These are phyloP conservation scores for Irpex sp. DNA, from an alignment of 1,284 basidiomycete genomes.

Conservation along the genomic window DNA sequence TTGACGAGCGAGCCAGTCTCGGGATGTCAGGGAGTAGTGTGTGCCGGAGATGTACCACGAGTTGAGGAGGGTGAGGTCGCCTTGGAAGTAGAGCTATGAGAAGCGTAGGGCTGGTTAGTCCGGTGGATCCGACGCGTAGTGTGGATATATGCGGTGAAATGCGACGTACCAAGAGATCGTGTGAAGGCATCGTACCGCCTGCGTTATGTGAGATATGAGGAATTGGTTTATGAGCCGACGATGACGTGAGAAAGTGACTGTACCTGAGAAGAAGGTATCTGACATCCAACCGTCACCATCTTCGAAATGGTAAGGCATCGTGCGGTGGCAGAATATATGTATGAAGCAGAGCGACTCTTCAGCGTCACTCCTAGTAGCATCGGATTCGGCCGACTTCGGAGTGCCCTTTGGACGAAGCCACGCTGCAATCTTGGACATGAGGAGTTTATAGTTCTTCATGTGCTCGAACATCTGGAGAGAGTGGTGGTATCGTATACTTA, in stretches of 20 bases:
- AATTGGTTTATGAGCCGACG: background rate
- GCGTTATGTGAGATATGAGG: background rate
- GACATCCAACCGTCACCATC: constrained; percentile 78
- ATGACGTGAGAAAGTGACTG: constrained; percentile 9
- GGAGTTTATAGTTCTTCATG: constrained; percentile 74
- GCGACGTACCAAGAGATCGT: constrained; percentile 59
- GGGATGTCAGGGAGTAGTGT: constrained; percentile 67
- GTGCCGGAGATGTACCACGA: constrained; percentile 67
- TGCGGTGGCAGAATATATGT: constrained; percentile 74
- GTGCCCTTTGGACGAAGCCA: constrained; percentile 56
- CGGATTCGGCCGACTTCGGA: constrained; percentile 21
- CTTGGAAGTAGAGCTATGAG: constrained; percentile 63
- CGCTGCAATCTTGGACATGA: constrained; percentile 63
- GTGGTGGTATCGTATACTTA: background rate
- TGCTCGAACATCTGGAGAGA: constrained; percentile 74
- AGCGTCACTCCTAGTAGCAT: too few relatives aligned
- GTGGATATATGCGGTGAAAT: background rate
- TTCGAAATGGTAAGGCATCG: constrained; percentile 72
- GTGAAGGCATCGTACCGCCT: constrained; percentile 65
- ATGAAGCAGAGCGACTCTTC: constrained; percentile 58
- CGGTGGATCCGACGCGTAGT: background rate
- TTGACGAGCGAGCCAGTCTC: constrained; percentile 68
- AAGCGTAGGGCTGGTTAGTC: too few relatives aligned
- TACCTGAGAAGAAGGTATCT: constrained; percentile 73
- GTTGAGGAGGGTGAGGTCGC: constrained; percentile 53